phyloP scores from a whole-genome alignment of 306 rosid genomes.

The Fragaria nilgerrensis region DNA sequence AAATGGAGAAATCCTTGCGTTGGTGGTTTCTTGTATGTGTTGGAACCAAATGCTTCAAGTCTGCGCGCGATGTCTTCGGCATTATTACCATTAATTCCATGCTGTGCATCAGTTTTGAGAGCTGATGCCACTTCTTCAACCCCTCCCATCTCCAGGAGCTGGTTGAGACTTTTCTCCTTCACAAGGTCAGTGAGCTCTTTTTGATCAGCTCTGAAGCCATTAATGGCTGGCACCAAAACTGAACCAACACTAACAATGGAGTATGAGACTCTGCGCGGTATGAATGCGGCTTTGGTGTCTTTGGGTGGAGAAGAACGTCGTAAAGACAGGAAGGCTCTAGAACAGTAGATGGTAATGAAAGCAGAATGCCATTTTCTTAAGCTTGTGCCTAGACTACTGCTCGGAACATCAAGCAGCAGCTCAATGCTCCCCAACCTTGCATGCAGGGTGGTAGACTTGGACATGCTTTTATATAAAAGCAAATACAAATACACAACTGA shows the following conservation, averaged over 20 bases:
- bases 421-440: conserved; percentile 10
- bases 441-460: no score
- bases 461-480: no score
- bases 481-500: no score
- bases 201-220: conserved; percentile 25
- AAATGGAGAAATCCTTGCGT: conserved; percentile 28
- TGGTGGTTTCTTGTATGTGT: conserved; percentile 30
- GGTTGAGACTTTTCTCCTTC: conserved; percentile 29
- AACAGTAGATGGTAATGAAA: conserved; percentile 40
- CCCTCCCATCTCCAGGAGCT: conserved; percentile 33
- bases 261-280: conserved; percentile 9
- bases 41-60: conserved; percentile 32
- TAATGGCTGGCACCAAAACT: not conserved
- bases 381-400: not conserved
- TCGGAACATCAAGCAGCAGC: conserved; percentile 16
- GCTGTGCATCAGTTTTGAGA: conserved; percentile 19
- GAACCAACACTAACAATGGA: conserved; percentile 18
- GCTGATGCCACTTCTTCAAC: conserved; percentile 28
- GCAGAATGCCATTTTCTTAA: conserved; percentile 53
- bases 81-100: conserved; percentile 27
- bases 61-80: conserved; percentile 19
- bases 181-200: conserved; percentile 17
- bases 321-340: conserved; percentile 3
- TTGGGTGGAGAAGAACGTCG: not conserved
- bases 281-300: not conserved